A percentile compares a stretch with the other conserved stretches of the same genome.
Evolutionary conservation across 345 rosid species (phyloP).

Genomic region (Sisymbrium irio): DNA sequence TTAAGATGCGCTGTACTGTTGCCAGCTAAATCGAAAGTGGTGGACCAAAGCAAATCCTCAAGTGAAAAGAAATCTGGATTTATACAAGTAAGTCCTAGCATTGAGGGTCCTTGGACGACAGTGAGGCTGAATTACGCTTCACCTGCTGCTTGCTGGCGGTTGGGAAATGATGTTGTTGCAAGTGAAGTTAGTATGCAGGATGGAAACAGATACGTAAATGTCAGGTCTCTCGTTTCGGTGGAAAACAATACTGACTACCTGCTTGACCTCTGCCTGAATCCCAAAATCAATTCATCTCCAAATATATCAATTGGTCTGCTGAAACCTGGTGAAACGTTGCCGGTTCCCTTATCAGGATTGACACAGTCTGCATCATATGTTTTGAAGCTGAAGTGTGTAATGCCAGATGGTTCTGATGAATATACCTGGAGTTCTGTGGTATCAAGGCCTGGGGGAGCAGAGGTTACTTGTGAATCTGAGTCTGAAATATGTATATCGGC

Average conservation of each 20-base stretch:
- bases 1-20: conserved; percentile 69
- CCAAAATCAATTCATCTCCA: conserved; percentile 41
- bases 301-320: conserved; percentile 62
- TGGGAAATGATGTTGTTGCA: conserved; percentile 89
- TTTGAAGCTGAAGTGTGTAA: conserved; percentile 62
- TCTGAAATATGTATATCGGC: conserved; percentile 67
- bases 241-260: conserved; percentile 60
- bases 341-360: conserved; percentile 75
- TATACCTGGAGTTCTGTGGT: conserved; percentile 88
- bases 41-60: conserved; percentile 38
- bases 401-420: conserved; percentile 41
- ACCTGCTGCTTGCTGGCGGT: conserved; percentile 96
- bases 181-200: conserved; percentile 88
- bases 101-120: conserved; percentile 96
- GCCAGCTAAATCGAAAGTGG: conserved; percentile 53
- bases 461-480: conserved; percentile 35
- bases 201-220: conserved; percentile 76
- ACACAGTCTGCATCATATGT: conserved; percentile 56
- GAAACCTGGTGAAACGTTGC: conserved; percentile 65
- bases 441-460: conserved; percentile 39
- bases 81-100: conserved; percentile 89
- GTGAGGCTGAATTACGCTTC: conserved; percentile 93
- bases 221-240: conserved; percentile 85
- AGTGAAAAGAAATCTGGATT: conserved; percentile 61
- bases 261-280: conserved; percentile 65